Conservation (phyloP, 2,329 filamentous ascomycete genomes). For the Aspergillus pseudotamarii region DNA sequence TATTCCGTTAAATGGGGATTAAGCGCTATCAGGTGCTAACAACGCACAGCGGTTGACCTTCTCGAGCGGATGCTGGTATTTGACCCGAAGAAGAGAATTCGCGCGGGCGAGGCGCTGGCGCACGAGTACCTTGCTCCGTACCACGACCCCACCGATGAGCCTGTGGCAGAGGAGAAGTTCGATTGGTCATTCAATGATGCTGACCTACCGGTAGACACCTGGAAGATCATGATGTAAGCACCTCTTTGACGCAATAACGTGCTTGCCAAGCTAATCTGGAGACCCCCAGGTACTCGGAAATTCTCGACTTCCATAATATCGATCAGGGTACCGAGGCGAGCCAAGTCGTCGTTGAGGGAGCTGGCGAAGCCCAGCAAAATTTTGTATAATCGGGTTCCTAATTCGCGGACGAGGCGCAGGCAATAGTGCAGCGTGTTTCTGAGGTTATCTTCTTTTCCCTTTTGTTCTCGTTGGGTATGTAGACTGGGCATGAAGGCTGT, state of each 20-base stretch:
- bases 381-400: conserved; percentile 26
- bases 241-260: not conserved
- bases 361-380: conserved; percentile 26
- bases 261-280: not conserved
- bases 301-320: conserved; percentile 97
- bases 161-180: conserved; percentile 93
- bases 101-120: conserved; percentile 79
- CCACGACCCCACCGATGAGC: conserved; percentile 96
- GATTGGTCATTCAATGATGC: conserved; percentile 99
- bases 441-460: conserved; percentile 20
- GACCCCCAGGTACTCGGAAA: conserved; percentile 84
- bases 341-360: conserved; percentile 31
- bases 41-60: conserved; percentile 75
- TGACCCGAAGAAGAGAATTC: conserved; percentile 93
- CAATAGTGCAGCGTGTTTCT: conserved; percentile 22
- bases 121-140: conserved; percentile 96
- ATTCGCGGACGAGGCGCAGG: conserved; percentile 16
- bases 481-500: conserved; percentile 24
- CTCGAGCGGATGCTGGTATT: conserved; percentile 98
- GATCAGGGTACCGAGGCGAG: conserved; percentile 54
- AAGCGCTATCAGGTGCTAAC: conserved; percentile 13
- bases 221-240: conserved; percentile 99
- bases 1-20: conserved; percentile 10
- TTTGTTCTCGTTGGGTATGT: conserved; percentile 18
- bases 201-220: conserved; percentile 96